phyloP scores from a whole-genome alignment of 192 early-diverging fungal species.

The Coemansia sp. region DNA sequence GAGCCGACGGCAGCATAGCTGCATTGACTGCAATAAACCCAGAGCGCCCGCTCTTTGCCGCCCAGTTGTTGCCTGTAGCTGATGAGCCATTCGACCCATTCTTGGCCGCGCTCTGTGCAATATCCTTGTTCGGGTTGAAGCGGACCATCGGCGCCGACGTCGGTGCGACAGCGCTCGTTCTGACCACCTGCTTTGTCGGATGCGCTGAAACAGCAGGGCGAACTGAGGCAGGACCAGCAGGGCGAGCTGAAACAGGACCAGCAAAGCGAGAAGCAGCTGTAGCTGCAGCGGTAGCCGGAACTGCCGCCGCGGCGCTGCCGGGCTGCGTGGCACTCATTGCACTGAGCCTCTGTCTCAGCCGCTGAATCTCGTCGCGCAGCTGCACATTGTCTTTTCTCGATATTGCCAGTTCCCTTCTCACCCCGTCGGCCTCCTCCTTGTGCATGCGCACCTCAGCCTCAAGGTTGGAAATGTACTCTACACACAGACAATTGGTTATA shows the following conservation, averaged over 20 bases:
- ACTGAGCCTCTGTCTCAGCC: conserved; percentile 25
- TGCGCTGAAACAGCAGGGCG: too few species aligned
- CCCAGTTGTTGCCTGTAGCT: conserved; percentile 31
- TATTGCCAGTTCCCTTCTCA: conserved; percentile 48
- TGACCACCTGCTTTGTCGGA: too few species aligned
- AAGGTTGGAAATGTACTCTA: conserved; percentile 63
- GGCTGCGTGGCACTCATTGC: conserved; percentile 10
- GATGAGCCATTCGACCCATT: conserved; percentile 1
- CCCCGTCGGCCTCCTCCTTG: conserved; percentile 55
- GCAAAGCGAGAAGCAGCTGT: too few species aligned
- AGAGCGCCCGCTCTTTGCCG: conserved; percentile 39
- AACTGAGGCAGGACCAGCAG: too few species aligned
- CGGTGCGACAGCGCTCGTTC: background rate
- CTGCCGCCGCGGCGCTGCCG: background rate
- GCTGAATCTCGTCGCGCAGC: conserved; percentile 43
- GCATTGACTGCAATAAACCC: conserved; percentile 47
- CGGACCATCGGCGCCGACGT: conserved; percentile 20
- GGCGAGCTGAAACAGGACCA: too few species aligned
- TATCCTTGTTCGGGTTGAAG: conserved; percentile 52
- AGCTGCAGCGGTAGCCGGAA: too few species aligned
- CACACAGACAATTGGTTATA: conserved; percentile 1
- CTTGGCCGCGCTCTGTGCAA: conserved; percentile 35
- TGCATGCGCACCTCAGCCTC: conserved; percentile 60
- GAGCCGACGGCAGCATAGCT: conserved; percentile 21
- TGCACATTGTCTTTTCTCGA: conserved; percentile 36